phyloP scores from a whole-genome alignment of 75 land plant genomes.

The Cunninghamia lanceolata region DNA sequence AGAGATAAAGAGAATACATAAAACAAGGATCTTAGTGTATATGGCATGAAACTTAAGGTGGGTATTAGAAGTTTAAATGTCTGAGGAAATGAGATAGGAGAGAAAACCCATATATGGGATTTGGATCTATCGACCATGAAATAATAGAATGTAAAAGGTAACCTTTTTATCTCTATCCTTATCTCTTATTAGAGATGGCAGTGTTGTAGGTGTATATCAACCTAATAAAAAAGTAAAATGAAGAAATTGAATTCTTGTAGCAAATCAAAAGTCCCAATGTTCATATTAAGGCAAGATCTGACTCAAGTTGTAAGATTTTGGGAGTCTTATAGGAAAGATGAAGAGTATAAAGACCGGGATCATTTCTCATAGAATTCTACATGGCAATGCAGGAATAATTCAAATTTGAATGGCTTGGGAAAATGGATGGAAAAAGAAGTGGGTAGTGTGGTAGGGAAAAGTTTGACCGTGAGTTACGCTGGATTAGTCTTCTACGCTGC shows the following conservation, averaged over 20 bases:
- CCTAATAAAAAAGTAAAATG: not conserved
- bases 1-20: not conserved
- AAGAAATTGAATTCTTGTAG: not conserved
- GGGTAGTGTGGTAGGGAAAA: not conserved
- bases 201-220: not conserved
- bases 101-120: too few species aligned
- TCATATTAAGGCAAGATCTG: not conserved
- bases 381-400: not conserved
- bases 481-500: not conserved
- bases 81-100: too few species aligned
- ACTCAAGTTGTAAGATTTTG: not conserved
- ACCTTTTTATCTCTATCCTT: not conserved
- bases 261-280: not conserved
- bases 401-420: not conserved
- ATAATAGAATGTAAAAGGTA: not conserved
- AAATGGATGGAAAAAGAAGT: not conserved
- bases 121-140: not conserved
- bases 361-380: not conserved
- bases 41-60: too few species aligned
- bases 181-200: not conserved
- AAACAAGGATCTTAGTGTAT: not conserved
- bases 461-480: not conserved
- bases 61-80: too few species aligned
- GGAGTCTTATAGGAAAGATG: not conserved
- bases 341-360: not conserved